Evolutionary conservation across 2,329 filamentous ascomycete species (phyloP), one percentile per base, ranked within the genome.

Genomic region (Phialemonium atrogriseum): DNA sequence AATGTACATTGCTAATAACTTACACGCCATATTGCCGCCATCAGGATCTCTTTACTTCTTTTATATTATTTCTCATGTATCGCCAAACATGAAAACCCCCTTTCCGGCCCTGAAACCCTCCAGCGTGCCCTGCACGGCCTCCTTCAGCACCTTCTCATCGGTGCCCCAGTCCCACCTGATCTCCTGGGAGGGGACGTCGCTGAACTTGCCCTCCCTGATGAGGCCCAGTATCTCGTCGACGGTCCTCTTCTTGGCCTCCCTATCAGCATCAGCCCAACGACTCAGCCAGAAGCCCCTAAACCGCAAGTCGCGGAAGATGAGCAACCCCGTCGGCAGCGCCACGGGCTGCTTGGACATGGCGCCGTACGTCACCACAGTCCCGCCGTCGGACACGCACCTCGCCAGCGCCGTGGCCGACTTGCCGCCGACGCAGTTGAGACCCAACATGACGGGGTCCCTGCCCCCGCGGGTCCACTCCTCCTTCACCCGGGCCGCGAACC

Each of bases 271-370:
- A 28, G 83, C 85, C 89, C 91, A 96, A 38, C 71, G 77, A 51
- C 83, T 91, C 15, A 96, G 77, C 91, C 91, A 98, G 59, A 96
- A 98, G 5, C 91, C 93, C 39, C 84, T 73, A 50, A 95, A 94
- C 31, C 75, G 70, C 32, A 96, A 69, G 46, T 96, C 78, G 58
- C 89, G 91, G 65, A 98, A 98, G 47, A 98, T 98, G 37, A 96
- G 65, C 44, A 93, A 66, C 0, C 83, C 84, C 1, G 88, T 83
- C 0, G 89, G 86, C 39, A 96, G 60, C 6, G 72, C 68, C 16
- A 95, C 71, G 1, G 89, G 88, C 62, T 94, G 80, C 54, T 83
- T 84, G 20, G 84, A 78, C 91, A 98, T 98, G 30, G 84, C 89
- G 16, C 91, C 91, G 52, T 98, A 98, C 5, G 89, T 94, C 15